Base-by-base conservation (phyloP, 257 asterid species). In the Forsythia viridissima region DNA sequence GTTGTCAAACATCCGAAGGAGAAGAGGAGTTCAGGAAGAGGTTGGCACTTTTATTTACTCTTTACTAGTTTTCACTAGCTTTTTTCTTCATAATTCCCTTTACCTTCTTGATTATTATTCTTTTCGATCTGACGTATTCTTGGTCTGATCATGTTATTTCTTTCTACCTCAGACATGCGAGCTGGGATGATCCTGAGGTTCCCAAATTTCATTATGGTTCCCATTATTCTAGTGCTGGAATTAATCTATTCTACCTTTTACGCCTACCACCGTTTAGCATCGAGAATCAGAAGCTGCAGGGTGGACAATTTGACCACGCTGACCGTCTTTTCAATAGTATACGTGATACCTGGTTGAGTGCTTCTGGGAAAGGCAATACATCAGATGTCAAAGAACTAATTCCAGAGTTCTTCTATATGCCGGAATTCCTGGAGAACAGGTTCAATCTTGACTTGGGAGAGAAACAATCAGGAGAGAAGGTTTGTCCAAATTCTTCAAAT, bases 101-200 rank as follows among this genome's bases (percentile, higher is more conserved):
- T 30, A 4, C 61, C 24, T 18, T 37, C 38, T 66, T 30, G 68
- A 11, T 46, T 4, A 6, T 70, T 55, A 38, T 12, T 51, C 72
- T 55, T 76, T 21, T 82, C 77, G 72, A 83, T 70, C 43, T 55
- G 37, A 9, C 66, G 69, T 43, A 72, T 71, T 40, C 42, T 4
- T 37, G n/a, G 6, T 2, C 24, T 71, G 36, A 67, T 61, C 67
- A 41, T 55, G 51, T 66, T 74, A 79, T 76, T 70, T 84, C 70
- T 82, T 74, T 79, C 24, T 24, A 66, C 36, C 39, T 68, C 88
- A 96, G 99, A 85, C 90, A 88, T 75, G 99, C 92, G 79, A 96
- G 98, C 93, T 96, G 99, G 99, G 99, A 96, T 93, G 99, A 96
- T 85, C 99, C 99, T 39, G 99, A 96, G 78, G 95, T 93, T 86